Evolutionary conservation across 2,329 filamentous ascomycete genomes (phyloP).

Genomic region (Myriosclerotinia scirpicola): DNA sequence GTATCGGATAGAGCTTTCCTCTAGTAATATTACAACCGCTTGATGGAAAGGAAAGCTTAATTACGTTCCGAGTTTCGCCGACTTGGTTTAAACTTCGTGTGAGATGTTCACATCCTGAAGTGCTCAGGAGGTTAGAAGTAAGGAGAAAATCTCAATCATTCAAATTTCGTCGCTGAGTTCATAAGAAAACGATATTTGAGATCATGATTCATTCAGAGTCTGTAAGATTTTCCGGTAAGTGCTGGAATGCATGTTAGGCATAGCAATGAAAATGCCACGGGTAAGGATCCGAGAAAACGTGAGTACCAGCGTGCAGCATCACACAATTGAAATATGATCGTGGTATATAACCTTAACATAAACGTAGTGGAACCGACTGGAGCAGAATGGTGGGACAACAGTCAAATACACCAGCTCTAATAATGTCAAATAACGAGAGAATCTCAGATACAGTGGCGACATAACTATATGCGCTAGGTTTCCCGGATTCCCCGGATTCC

Average conservation of each 20-base stretch:
- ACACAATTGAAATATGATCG: not conserved
- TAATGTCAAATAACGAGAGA: not conserved
- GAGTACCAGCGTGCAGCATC: not conserved
- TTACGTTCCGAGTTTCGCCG: no score
- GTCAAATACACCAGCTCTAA: not conserved
- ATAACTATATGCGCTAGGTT: not conserved
- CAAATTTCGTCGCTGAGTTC: not conserved
- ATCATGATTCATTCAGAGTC: not conserved
- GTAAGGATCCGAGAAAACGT: no score
- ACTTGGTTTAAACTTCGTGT: not conserved
- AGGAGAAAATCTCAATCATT: not conserved
- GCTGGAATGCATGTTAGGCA: not conserved
- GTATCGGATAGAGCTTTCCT: no score
- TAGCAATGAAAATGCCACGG: not conserved
- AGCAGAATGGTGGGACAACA: not conserved
- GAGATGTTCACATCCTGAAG: not conserved
- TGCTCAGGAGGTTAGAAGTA: not conserved
- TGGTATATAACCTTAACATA: no score
- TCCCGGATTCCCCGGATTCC: not conserved
- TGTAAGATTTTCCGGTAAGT: accelerated
- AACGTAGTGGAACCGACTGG: no score
- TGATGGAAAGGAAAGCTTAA: not conserved
- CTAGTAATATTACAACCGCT: not conserved
- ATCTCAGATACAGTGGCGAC: not conserved
- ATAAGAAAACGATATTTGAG: not conserved